Percentiles rank a stretch among this genome's conserved stretches.
Evolutionary conservation across 1,139 yeast species (phyloP).

Genomic region (Yamadazyma siamensis): DNA sequence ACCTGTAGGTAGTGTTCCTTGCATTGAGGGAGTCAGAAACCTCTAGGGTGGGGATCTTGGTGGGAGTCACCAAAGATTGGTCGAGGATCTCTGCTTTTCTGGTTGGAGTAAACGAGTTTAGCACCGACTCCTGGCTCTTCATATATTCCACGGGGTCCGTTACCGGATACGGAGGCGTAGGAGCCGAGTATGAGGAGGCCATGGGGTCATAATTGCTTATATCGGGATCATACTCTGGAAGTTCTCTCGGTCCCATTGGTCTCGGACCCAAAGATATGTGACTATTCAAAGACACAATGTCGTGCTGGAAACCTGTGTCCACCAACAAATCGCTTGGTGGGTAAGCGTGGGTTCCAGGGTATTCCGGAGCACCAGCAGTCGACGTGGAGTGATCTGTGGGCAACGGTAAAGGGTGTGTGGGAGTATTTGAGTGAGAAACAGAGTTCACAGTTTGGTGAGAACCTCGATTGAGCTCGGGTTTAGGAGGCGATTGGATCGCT

Average conservation of each 20-base stretch:
- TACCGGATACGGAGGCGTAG: slow-evolving; percentile 15
- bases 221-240: slow-evolving; percentile 29
- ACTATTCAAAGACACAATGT: no score
- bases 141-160: slow-evolving; percentile 10
- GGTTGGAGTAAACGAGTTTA: slow-evolving; percentile 2
- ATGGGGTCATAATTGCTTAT: slow-evolving; percentile 3
- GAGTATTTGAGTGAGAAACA: no score
- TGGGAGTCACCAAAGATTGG: slow-evolving; percentile 16
- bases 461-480: no score
- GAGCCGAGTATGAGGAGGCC: neutral
- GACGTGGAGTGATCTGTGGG: no score
- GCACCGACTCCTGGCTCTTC: no score
- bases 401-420: no score
- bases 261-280: slow-evolving; percentile 7
- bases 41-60: slow-evolving; percentile 16
- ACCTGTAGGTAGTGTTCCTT: neutral
- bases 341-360: no score
- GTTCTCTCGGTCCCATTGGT: slow-evolving; percentile 43
- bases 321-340: no score
- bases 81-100: slow-evolving; percentile 13
- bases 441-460: no score
- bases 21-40: slow-evolving; percentile 6
- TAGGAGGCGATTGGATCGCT: neutral
- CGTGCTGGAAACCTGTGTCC: no score
- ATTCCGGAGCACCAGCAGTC: no score